These are phyloP conservation scores for Aspergillus texensis DNA, from an alignment of 2,329 filamentous ascomycete genomes.

Conservation along the genomic window DNA sequence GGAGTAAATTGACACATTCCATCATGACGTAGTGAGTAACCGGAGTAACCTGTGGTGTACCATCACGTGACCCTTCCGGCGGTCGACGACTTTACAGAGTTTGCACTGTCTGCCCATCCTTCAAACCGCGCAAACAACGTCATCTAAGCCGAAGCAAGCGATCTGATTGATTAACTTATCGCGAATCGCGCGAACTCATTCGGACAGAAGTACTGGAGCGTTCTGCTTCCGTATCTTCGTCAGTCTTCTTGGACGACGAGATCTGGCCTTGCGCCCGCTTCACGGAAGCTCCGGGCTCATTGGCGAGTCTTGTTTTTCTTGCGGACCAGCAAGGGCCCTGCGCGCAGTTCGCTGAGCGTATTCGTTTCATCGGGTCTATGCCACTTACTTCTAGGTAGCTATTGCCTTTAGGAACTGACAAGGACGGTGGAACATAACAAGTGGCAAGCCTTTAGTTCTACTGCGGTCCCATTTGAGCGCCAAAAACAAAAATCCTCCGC, in stretches of 20 bases:
- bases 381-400: background rate
- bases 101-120: conserved; percentile 45
- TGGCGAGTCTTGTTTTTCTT: background rate
- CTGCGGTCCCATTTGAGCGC: background rate
- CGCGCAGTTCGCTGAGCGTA: background rate
- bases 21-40: background rate
- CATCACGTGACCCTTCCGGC: background rate
- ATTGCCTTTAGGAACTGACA: background rate
- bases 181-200: conserved; percentile 17
- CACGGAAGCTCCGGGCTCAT: conserved; percentile 5
- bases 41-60: background rate
- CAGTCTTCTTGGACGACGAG: background rate
- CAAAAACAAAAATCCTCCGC: background rate
- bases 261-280: conserved; percentile 1
- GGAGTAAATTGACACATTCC: background rate
- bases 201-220: conserved; percentile 13
- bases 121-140: conserved; percentile 45
- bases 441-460: background rate
- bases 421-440: background rate
- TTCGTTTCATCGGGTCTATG: background rate
- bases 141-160: conserved; percentile 27
- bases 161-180: conserved; percentile 28
- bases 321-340: conserved; percentile 4
- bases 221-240: conserved; percentile 10
- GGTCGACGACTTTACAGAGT: conserved; percentile 28